Conservation (phyloP, 208 protist genomes). For the Tritrichomonas musculus region DNA sequence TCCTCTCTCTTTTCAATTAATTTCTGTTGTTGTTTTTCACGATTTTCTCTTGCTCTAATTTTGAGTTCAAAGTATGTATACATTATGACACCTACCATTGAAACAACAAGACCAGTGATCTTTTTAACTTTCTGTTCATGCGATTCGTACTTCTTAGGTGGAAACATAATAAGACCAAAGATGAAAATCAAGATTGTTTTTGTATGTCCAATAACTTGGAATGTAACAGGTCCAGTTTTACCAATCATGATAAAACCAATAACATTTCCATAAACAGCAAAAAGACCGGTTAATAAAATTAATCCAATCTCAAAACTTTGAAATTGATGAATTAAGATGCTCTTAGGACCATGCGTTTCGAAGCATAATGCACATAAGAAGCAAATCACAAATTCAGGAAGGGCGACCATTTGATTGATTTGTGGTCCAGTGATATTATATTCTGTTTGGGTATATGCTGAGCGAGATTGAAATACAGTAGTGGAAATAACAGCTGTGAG, state of each 20-base stretch:
- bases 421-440: background rate
- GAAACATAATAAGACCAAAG: slow-evolving; percentile 37
- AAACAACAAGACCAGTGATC: background rate
- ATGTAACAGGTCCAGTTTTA: slow-evolving; percentile 42
- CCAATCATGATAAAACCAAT: slow-evolving; percentile 37
- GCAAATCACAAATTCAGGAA: background rate
- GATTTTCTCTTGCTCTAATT: background rate
- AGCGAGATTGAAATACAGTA: background rate
- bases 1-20: too few relatives aligned
- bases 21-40: too few relatives aligned
- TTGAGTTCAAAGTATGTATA: background rate
- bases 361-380: background rate
- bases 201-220: too few relatives aligned
- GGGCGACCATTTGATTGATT: background rate
- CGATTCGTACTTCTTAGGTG: background rate
- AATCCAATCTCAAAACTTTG: background rate
- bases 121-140: background rate
- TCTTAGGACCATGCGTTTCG: background rate
- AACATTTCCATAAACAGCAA: slow-evolving; percentile 38
- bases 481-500: background rate
- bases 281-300: slow-evolving; percentile 30
- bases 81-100: background rate
- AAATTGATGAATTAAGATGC: background rate
- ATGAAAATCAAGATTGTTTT: slow-evolving; percentile 40
- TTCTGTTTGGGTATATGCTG: background rate